These are phyloP conservation scores for Salicornia ramosissima DNA, from an alignment of 148 eudicot species.

Conservation along the genomic window DNA sequence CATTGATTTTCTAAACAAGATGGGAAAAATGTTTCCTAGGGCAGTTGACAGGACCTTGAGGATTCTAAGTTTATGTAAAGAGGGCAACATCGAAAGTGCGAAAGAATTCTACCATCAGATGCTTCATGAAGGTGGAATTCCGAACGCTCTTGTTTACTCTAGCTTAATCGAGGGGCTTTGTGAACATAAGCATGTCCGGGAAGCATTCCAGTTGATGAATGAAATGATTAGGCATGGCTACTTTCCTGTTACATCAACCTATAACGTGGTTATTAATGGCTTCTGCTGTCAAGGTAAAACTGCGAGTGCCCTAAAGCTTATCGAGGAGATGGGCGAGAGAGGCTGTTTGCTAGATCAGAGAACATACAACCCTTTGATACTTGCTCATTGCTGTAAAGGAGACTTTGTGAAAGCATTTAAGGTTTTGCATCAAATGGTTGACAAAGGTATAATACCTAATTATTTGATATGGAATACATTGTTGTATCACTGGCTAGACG, in stretches of 20 bases:
- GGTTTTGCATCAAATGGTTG: slow-evolving; percentile 56
- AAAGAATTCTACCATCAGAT: slow-evolving; percentile 52
- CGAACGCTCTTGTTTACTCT: slow-evolving; percentile 66
- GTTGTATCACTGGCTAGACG: slow-evolving; percentile 32
- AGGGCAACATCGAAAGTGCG: slow-evolving; percentile 41
- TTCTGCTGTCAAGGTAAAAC: slow-evolving; percentile 57
- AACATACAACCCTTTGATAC: slow-evolving; percentile 50
- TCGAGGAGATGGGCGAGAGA: slow-evolving; percentile 55
- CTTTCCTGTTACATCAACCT: slow-evolving; percentile 52
- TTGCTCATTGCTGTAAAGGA: slow-evolving; percentile 42
- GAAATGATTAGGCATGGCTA: slow-evolving; percentile 53
- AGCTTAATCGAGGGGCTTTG: slow-evolving; percentile 51
- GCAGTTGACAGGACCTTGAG: slow-evolving; percentile 56
- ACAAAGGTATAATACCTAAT: slow-evolving; percentile 47
- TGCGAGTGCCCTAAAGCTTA: slow-evolving; percentile 42
- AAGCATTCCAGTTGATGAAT: slow-evolving; percentile 66
- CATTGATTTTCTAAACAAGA: slow-evolving; percentile 46
- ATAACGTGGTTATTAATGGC: slow-evolving; percentile 43
- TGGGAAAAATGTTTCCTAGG: slow-evolving; percentile 69
- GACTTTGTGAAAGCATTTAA: slow-evolving; percentile 43
- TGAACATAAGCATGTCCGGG: slow-evolving; percentile 33
- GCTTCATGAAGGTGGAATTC: slow-evolving; percentile 55
- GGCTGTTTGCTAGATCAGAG: slow-evolving; percentile 45
- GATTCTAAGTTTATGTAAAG: slow-evolving; percentile 47
- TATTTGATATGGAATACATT: slow-evolving; percentile 46